Conservation (phyloP, 1,139 yeast genomes). For the Trichomonascaceae sp. region DNA sequence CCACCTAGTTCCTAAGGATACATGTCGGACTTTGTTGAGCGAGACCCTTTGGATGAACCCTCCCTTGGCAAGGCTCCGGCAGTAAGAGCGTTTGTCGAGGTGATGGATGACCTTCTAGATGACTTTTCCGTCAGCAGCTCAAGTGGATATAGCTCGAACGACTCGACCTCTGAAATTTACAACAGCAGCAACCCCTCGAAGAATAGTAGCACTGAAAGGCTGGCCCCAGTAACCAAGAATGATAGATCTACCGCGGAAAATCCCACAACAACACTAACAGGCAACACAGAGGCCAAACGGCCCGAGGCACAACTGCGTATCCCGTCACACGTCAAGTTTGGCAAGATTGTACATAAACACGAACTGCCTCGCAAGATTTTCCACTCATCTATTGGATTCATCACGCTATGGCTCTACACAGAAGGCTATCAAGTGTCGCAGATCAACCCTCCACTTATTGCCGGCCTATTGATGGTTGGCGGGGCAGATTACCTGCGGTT, state of each 20-base stretch:
- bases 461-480: constrained; percentile 43
- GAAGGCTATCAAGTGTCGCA: constrained; percentile 42
- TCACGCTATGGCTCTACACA: constrained; percentile 63
- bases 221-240: too few species aligned
- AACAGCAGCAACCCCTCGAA: background rate
- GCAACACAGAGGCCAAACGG: background rate
- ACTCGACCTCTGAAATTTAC: background rate
- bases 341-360: constrained; percentile 52
- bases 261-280: too few species aligned
- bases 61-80: background rate
- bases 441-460: constrained; percentile 39
- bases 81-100: background rate
- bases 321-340: constrained; percentile 30
- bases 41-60: too few species aligned
- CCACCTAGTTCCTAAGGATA: too few species aligned
- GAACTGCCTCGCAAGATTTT: constrained; percentile 80
- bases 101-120: background rate
- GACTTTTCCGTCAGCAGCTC: background rate
- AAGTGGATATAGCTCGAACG: background rate
- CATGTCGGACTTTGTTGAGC: too few species aligned
- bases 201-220: background rate
- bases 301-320: constrained; percentile 5
- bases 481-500: constrained; percentile 61
- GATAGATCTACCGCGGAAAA: background rate
- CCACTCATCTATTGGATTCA: constrained; percentile 77